Base-by-base conservation (phyloP, 306 rosid genomes). In the Lathyrus oleraceus region DNA sequence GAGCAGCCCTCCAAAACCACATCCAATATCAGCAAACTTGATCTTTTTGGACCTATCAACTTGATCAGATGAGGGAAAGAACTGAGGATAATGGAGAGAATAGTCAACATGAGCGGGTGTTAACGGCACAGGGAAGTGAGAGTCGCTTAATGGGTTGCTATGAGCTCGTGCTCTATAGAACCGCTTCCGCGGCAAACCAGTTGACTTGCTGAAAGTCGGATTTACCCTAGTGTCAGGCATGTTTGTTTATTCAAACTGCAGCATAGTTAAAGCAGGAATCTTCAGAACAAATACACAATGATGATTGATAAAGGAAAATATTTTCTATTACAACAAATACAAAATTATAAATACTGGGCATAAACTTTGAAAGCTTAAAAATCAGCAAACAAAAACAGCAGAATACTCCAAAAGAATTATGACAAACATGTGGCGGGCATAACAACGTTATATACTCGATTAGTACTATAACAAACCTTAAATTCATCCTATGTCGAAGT, bases 161-260 rank as follows among this genome's bases (percentile, higher is more conserved):
- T 90, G 97, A 0, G 99, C 99, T 77, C 99, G 81, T 75, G 96
- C 99, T 20, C 99, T 83, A 78, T 94, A 94, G 88, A 94, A 94
- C 42, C 99, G 92, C 89, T 94, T 94, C 12, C 97, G 88, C 30
- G 96, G 99, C 73, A 94, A 84, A 61, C 96, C 97, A 42, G 95
- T 94, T 40, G 96, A 85, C 87, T 88, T 94, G 84, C 88, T 85
- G 69, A 75, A 8, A 2, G 87, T 88, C 40, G 95, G 75, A 72
- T 87, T 87, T 19, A 78, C 78, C 69, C 76, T 79, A 9, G 78
- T 75, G 65, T 75, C 94, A 72, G 81, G 78, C 97, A 88, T 93
- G 59, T 76, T 71, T 74, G 25, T 61, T 70, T 67, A 73, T 59
- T 66, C 62, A 19, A 79, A 59, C 87, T 83, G 88, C 71, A 77